A percentile compares a stretch with the other conserved stretches of the same genome.
phyloP scores from a whole-genome alignment of 208 protist genomes.

The Entamoeba invadens region DNA sequence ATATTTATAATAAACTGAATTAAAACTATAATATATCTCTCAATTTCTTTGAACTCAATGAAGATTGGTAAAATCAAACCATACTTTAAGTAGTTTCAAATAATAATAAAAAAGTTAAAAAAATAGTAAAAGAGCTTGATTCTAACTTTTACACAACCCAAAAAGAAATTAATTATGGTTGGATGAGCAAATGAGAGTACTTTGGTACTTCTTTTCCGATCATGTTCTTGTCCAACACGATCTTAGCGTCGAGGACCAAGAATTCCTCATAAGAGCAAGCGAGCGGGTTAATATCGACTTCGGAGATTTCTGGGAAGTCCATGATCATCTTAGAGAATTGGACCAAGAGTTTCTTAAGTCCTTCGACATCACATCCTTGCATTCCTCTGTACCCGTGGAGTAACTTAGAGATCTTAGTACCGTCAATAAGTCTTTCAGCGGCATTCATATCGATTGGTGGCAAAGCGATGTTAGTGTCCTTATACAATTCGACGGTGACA shows the following conservation, averaged over 20 bases:
- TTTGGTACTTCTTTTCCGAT: neutral
- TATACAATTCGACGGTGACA: constrained; percentile 22
- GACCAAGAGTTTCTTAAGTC: constrained; percentile 17
- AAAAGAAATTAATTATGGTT: neutral
- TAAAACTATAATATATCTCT: too few species aligned
- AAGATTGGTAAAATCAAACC: too few species aligned
- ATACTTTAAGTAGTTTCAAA: too few species aligned
- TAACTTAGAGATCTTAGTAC: constrained; percentile 29
- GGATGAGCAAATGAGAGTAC: neutral
- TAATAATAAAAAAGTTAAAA: neutral
- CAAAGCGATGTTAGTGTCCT: constrained; percentile 27
- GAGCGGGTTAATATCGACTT: constrained; percentile 37
- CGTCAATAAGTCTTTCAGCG: constrained; percentile 13
- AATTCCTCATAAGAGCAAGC: constrained; percentile 18
- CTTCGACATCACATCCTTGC: constrained; percentile 20
- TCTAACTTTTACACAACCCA: neutral
- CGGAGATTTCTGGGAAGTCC: constrained; percentile 26
- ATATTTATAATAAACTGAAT: too few species aligned
- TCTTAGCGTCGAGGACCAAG: constrained; percentile 12
- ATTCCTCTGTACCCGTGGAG: constrained; percentile 29
- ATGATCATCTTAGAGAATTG: constrained; percentile 21
- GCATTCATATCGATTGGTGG: constrained; percentile 5
- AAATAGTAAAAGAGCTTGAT: neutral
- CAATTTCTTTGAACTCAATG: too few species aligned
- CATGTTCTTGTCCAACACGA: neutral